Percentiles rank a stretch among this genome's conserved stretches.
These are phyloP conservation scores for Penicillium paradoxum DNA, from an alignment of 495 filamentous ascomycete genomes.

Conservation along the genomic window DNA sequence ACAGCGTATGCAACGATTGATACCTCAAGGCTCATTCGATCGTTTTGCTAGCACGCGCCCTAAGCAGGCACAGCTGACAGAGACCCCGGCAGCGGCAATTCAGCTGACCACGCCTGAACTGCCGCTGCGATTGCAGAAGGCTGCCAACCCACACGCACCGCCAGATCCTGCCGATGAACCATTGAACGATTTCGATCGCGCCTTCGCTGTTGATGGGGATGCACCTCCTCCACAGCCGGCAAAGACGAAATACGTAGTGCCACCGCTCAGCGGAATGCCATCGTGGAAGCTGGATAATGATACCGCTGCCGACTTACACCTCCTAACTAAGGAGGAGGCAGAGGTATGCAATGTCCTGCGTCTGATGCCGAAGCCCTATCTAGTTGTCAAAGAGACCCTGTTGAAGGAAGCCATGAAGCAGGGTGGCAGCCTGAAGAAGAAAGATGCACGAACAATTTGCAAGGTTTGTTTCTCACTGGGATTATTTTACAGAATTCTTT, in stretches of 20 bases:
- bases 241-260: slow-evolving; percentile 44
- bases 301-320: slow-evolving; percentile 72
- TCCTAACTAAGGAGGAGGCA: slow-evolving; percentile 77
- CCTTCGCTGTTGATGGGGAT: slow-evolving; percentile 41
- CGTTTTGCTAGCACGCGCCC: slow-evolving; percentile 60
- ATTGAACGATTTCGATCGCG: slow-evolving; percentile 41
- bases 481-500: neutral
- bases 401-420: slow-evolving; percentile 84
- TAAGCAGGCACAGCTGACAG: slow-evolving; percentile 53
- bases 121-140: slow-evolving; percentile 51
- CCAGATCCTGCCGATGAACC: slow-evolving; percentile 29
- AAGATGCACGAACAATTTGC: slow-evolving; percentile 68
- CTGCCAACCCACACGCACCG: slow-evolving; percentile 28
- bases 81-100: slow-evolving; percentile 65
- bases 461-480: slow-evolving; percentile 39
- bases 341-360: slow-evolving; percentile 79
- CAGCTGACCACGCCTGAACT: slow-evolving; percentile 75
- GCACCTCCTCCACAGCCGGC: slow-evolving; percentile 38
- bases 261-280: slow-evolving; percentile 50
- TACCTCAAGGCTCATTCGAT: slow-evolving; percentile 73
- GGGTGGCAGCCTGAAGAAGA: slow-evolving; percentile 86
- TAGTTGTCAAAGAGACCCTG: slow-evolving; percentile 86
- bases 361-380: slow-evolving; percentile 86
- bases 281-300: slow-evolving; percentile 70
- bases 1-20: slow-evolving; percentile 61